phyloP scores from a whole-genome alignment of 805 yeast species.

The Yarrowia yakushimensis region DNA sequence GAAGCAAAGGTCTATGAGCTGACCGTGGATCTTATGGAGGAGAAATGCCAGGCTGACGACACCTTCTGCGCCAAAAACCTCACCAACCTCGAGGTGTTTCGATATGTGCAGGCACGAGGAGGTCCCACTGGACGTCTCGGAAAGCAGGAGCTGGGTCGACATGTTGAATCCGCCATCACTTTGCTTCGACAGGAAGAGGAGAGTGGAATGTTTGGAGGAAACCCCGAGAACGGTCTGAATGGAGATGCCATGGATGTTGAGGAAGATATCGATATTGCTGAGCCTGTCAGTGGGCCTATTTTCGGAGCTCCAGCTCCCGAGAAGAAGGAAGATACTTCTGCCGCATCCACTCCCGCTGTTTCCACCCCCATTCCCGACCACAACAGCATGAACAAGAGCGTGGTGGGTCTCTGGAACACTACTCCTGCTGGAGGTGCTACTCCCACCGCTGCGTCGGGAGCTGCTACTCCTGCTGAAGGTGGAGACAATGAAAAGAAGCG shows the following conservation, averaged over 20 bases:
- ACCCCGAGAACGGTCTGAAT: slow-evolving; percentile 12
- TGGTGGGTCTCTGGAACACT: slow-evolving; percentile 63
- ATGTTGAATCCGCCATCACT: slow-evolving; percentile 5
- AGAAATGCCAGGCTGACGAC: slow-evolving; percentile 6
- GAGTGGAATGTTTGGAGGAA: slow-evolving; percentile 16
- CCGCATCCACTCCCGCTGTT: slow-evolving; percentile 2
- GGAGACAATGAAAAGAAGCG: slow-evolving; percentile 26
- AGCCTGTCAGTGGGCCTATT: not conserved
- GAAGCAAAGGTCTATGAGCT: slow-evolving; percentile 18
- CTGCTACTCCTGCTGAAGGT: not conserved
- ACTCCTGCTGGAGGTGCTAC: slow-evolving; percentile 29
- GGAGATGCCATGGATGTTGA: slow-evolving; percentile 19
- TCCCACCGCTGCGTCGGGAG: slow-evolving; percentile 24
- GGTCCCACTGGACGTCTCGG: slow-evolving; percentile 21
- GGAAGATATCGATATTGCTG: slow-evolving; percentile 1
- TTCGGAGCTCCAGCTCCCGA: not conserved
- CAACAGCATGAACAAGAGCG: slow-evolving; percentile 60
- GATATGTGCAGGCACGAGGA: slow-evolving; percentile 16
- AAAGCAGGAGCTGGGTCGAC: slow-evolving; percentile 15
- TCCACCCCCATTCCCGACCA: slow-evolving; percentile 7
- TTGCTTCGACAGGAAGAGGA: slow-evolving; percentile 9
- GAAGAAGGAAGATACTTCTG: not conserved
- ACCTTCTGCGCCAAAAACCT: slow-evolving; percentile 7
- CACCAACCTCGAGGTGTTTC: slow-evolving; percentile 18
- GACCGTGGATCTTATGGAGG: slow-evolving; percentile 4